Evolutionary conservation across 495 filamentous ascomycete genomes (phyloP).

Genomic region (Penicillium daleae): DNA sequence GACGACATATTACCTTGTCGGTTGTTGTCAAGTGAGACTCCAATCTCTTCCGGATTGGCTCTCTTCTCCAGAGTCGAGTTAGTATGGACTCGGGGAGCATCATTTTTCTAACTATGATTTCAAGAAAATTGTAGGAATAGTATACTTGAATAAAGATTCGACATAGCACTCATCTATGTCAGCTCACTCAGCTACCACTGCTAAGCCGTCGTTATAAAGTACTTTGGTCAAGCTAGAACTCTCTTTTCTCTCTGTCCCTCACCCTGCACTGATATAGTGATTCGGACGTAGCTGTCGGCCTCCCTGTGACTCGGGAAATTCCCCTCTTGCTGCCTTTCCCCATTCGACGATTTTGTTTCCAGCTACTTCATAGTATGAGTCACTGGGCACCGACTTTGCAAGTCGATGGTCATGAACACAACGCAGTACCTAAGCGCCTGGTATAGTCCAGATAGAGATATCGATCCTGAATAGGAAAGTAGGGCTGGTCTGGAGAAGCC

Average conservation of each 20-base stretch:
- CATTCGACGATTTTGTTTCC: neutral
- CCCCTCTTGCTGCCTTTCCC: neutral
- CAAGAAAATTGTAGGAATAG: neutral
- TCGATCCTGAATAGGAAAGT: neutral
- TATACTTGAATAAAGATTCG: neutral
- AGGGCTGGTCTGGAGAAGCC: neutral
- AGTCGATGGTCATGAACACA: neutral
- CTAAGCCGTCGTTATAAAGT: too few relatives aligned
- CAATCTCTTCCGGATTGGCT: constrained; percentile 48
- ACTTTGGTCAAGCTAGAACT: neutral
- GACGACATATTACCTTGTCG: constrained; percentile 51
- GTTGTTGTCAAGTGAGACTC: constrained; percentile 40
- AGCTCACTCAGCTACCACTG: neutral
- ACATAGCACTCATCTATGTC: neutral
- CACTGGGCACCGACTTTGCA: neutral
- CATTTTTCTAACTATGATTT: neutral
- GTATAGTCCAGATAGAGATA: constrained; percentile 4
- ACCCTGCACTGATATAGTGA: neutral
- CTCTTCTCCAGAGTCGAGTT: constrained; percentile 53
- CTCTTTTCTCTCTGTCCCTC: neutral
- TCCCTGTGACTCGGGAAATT: neutral
- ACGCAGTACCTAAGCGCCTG: constrained; percentile 2
- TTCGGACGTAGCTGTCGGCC: neutral
- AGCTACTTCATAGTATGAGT: constrained; percentile 11
- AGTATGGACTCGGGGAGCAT: constrained; percentile 24